Percentiles rank a stretch among this genome's conserved stretches.
phyloP scores from a whole-genome alignment of 768 basidiomycete genomes.

The Cytidiella melzeri region DNA sequence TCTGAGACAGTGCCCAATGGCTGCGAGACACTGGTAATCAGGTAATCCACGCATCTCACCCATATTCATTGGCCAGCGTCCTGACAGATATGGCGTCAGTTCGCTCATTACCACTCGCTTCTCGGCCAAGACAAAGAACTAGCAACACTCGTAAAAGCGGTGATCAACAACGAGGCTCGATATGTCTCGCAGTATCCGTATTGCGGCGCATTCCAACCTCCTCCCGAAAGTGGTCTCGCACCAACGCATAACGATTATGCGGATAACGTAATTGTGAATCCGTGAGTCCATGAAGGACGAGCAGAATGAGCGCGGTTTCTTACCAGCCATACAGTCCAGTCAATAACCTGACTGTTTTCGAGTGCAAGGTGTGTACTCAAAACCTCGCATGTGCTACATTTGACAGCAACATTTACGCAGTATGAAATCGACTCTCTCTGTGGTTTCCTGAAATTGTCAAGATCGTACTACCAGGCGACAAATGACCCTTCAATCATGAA shows the following conservation, averaged over 20 bases:
- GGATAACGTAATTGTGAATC: slow-evolving; percentile 62
- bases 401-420: slow-evolving; percentile 31
- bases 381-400: not conserved
- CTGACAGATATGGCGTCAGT: slow-evolving; percentile 37
- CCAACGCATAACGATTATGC: slow-evolving; percentile 67
- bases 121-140: slow-evolving; percentile 52
- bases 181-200: slow-evolving; percentile 72
- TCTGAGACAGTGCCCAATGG: slow-evolving; percentile 62
- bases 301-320: no score
- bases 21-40: slow-evolving; percentile 79
- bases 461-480: slow-evolving; percentile 67
- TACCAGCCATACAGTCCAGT: slow-evolving; percentile 44
- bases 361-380: slow-evolving; percentile 53
- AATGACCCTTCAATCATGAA: slow-evolving; percentile 70
- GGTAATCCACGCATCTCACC: no score
- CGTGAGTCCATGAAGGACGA: slow-evolving; percentile 53
- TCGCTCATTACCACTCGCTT: slow-evolving; percentile 62
- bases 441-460: slow-evolving; percentile 72
- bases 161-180: slow-evolving; percentile 74
- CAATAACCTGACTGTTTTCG: slow-evolving; percentile 65
- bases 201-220: slow-evolving; percentile 79
- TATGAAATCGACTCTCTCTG: slow-evolving; percentile 79
- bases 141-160: slow-evolving; percentile 65
- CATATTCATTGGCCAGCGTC: no score
- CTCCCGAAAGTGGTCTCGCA: slow-evolving; percentile 62